Evolutionary conservation across 169 alveolate species (phyloP).

Genomic region (Cystoisospora suis): DNA sequence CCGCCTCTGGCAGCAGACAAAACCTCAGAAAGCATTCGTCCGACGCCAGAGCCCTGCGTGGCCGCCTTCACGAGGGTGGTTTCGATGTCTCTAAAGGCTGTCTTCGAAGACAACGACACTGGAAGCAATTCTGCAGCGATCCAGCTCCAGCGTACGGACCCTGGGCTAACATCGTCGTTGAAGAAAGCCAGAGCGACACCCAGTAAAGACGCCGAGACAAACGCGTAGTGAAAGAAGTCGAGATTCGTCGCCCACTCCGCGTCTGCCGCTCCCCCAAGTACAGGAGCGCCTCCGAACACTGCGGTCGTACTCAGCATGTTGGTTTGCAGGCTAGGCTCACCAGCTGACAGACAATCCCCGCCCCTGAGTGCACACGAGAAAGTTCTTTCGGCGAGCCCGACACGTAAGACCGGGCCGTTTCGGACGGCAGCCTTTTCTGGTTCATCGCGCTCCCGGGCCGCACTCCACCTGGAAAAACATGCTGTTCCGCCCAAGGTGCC

Average conservation of each 20-base stretch:
- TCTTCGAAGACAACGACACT: conserved; percentile 32
- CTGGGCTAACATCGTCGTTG: conserved; percentile 47
- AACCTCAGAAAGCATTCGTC: background rate
- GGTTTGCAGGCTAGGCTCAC: too few relatives aligned
- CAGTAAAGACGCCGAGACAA: conserved; percentile 20
- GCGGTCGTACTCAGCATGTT: too few relatives aligned
- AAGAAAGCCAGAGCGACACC: conserved; percentile 56
- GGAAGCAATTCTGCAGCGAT: conserved; percentile 58
- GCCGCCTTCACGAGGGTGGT: conserved; percentile 41
- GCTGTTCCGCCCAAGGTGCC: too few relatives aligned
- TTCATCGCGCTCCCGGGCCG: too few relatives aligned
- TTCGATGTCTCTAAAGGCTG: conserved; percentile 43
- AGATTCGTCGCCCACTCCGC: background rate
- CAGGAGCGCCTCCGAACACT: background rate
- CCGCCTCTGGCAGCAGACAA: conserved; percentile 44
- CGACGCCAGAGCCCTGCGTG: conserved; percentile 34
- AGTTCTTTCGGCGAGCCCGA: too few relatives aligned
- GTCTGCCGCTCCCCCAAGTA: background rate
- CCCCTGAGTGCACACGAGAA: background rate
- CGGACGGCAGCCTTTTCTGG: too few relatives aligned
- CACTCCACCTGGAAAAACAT: too few relatives aligned
- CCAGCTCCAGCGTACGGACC: conserved; percentile 57
- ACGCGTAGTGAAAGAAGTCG: conserved; percentile 45
- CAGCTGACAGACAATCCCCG: background rate
- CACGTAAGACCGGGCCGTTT: too few relatives aligned